Base-by-base conservation (phyloP, 2,329 filamentous ascomycete genomes). In the Talaromyces islandicus region DNA sequence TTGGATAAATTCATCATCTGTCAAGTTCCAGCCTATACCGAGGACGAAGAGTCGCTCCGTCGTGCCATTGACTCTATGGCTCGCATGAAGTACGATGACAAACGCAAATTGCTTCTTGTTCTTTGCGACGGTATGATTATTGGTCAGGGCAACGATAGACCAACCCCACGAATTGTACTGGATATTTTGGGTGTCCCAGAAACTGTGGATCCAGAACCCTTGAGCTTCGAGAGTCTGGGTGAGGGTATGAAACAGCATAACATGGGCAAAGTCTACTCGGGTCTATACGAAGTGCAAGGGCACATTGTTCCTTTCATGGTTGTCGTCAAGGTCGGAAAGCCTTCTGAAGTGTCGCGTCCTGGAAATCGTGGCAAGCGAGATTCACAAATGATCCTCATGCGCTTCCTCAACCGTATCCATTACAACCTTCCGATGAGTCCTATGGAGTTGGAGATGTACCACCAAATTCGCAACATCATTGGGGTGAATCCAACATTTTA, bases 91-190 rank as follows among this genome's bases (percentile, higher is more conserved):
- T 99, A 99, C 71, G 94, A 99, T 70, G 93, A 99, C 73, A 99
- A 99, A 80, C 91, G 94, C 70, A 99, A 99, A 80, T 83, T 99
- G 12, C 81, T 99, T 27, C 86, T 96, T 65, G 83, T 99, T 63
- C 82, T 99, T 64, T 99, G 94, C 70, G 94, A 99, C 71, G 94
- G 94, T 77, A 97, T 99, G 93, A 99, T 99, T 80, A 95, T 99
- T 66, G 94, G 94, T 69, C 92, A 97, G 78, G 94, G 94, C 70
- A 99, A 99, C 76, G 94, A 99, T 73, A 86, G 92, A 63, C 91
- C 94, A 7, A 99, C 94, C 0, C 94, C 94, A 50, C 87, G 92
- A 63, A 99, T 99, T 66, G 92, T 99, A 25, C 83, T 99, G 58
- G 94, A 99, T 70, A 99, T 99, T 80, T 83, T 99, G 6, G 94